Conservation (phyloP, 192 early-diverging fungal genomes). For the Backusella australiensis region DNA sequence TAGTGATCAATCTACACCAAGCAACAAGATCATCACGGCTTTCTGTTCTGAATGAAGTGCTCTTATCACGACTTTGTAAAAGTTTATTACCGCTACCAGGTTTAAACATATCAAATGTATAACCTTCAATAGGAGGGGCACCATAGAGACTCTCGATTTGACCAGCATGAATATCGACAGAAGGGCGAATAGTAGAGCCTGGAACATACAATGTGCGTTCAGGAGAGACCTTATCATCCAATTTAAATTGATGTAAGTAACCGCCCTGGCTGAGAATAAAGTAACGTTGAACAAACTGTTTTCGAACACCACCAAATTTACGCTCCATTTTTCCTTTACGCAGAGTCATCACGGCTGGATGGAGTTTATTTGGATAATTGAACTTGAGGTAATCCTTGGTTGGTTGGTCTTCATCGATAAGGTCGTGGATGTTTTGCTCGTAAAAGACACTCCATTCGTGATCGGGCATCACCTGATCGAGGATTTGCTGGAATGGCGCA, state of each 20-base stretch:
- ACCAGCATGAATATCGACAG: constrained; percentile 16
- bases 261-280: constrained; percentile 45
- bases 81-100: not conserved
- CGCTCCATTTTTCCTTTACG: constrained; percentile 40
- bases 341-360: constrained; percentile 34
- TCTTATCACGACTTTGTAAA: constrained; percentile 10
- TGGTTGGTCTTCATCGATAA: constrained; percentile 37
- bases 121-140: not conserved
- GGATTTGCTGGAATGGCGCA: not conserved
- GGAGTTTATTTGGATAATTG: constrained; percentile 41
- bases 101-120: constrained; percentile 21
- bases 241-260: constrained; percentile 43
- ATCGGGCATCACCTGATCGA: constrained; percentile 19
- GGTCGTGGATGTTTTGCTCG: constrained; percentile 30
- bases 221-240: constrained; percentile 25
- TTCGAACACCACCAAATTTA: constrained; percentile 35
- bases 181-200: constrained; percentile 24
- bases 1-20: constrained; percentile 10
- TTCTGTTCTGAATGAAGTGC: not conserved
- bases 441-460: constrained; percentile 42
- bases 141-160: not conserved
- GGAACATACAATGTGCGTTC: constrained; percentile 47
- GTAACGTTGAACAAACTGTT: constrained; percentile 40
- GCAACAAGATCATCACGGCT: not conserved
- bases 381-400: constrained; percentile 34